Base-by-base conservation (phyloP, 257 asterid species). In the Solanum bulbocastanum region DNA sequence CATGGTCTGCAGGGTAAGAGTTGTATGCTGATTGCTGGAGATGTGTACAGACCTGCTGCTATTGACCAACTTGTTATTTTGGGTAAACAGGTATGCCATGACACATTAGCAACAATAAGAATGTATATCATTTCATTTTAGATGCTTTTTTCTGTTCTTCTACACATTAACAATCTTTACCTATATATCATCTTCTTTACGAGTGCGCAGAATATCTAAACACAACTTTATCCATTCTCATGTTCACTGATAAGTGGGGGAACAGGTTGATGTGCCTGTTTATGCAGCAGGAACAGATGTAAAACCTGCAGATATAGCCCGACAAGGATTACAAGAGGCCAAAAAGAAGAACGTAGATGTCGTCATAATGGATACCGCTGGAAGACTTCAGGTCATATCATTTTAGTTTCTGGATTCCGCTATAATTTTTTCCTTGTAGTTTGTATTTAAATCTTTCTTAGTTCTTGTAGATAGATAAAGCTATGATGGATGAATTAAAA, bases 311-410 rank as follows among this genome's bases (percentile, higher is more conserved):
- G 98, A 94, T 71, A 97, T 97, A 92, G 99, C 99, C 90, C 92
- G 91, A 89, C 96, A 91, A 90, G 98, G 99, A 86, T 91, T 97
- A 90, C 92, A 88, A 83, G 98, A 96, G 93, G 99, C 98, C 89
- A 93, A 89, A 91, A 93, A 90, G 88, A 93, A 93, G 90, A 95
- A 93, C 58, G 93, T 96, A 58, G 98, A 97, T 89, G 98, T 96
- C 89, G 98, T 97, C 92, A 97, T 97, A 86, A 96, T 97, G 99
- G 99, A 97, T 92, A 97, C 99, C 84, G 99, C 99, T 85, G 99
- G 99, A 93, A 93, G 99, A 91, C 96, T 96, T 93, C 99, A 96
- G 96, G 99, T 94, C 86, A 90, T 87, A 88, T 86, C 78, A 71
- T 76, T 65, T 46, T 88, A 83, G 87, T 89, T 83, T 40, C 16